A percentile compares a stretch with the other conserved stretches of the same genome.
phyloP scores from a whole-genome alignment of 208 protist genomes.

The Leishmania braziliensis region DNA sequence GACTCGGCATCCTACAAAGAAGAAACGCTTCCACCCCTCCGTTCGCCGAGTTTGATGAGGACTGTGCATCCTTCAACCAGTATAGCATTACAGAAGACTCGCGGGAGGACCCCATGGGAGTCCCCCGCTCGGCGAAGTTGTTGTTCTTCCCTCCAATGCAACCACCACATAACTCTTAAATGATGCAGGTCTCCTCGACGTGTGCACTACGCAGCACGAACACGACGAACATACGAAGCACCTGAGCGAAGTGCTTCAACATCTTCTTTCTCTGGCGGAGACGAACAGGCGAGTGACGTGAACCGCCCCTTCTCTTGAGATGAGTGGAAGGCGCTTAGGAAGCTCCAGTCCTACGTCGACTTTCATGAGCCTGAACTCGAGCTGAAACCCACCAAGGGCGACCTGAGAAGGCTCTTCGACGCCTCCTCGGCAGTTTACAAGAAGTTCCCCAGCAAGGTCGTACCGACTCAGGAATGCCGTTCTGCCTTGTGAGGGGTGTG shows the following conservation, averaged over 20 bases:
- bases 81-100: not conserved
- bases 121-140: not conserved
- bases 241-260: no score
- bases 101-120: not conserved
- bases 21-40: not conserved
- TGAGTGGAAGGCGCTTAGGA: no score
- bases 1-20: not conserved
- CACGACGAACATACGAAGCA: not conserved
- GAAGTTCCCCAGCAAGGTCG: not conserved
- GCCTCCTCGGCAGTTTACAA: no score
- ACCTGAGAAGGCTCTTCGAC: no score
- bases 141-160: not conserved
- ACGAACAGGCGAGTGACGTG: no score
- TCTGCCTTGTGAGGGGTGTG: not conserved
- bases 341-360: no score
- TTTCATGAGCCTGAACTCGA: no score
- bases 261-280: no score
- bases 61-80: not conserved
- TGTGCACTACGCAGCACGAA: not conserved
- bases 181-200: not conserved
- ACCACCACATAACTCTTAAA: not conserved
- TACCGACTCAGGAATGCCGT: not conserved
- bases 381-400: no score
- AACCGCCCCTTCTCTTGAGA: no score
- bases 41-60: not conserved